Conservation (phyloP, 2,329 filamentous ascomycete species). For the Colletotrichum chlorophyti region DNA sequence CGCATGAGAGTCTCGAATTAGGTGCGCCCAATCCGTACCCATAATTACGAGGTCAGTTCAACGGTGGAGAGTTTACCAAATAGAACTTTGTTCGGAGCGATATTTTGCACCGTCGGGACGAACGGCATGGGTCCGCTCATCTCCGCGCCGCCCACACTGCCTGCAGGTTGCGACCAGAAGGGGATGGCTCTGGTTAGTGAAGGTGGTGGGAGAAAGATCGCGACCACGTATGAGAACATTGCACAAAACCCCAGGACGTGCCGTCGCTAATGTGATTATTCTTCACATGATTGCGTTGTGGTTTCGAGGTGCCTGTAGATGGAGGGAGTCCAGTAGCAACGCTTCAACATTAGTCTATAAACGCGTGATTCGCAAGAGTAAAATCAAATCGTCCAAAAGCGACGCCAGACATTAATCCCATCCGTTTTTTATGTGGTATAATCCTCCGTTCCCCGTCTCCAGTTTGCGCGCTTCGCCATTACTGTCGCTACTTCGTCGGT, state of each 20-base stretch:
- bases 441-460: background rate
- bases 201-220: too few species aligned
- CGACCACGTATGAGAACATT: too few species aligned
- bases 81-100: too few species aligned
- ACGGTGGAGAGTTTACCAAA: slow-evolving; percentile 6
- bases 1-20: slow-evolving; percentile 16
- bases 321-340: slow-evolving; percentile 30
- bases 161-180: background rate
- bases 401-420: slow-evolving; percentile 23
- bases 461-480: slow-evolving; percentile 11
- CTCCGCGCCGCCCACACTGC: too few species aligned
- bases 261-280: background rate
- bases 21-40: slow-evolving; percentile 11
- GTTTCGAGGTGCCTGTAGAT: slow-evolving; percentile 5
- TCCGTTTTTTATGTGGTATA: slow-evolving; percentile 22
- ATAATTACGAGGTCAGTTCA: slow-evolving; percentile 23
- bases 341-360: slow-evolving; percentile 27
- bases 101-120: background rate
- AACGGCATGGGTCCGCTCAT: slow-evolving; percentile 24
- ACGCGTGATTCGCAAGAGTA: slow-evolving; percentile 5
- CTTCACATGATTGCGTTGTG: background rate
- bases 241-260: too few species aligned
- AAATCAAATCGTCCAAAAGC: slow-evolving; percentile 11
- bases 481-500: slow-evolving; percentile 7
- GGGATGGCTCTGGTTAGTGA: too few species aligned